Evolutionary conservation across 208 protist genomes (phyloP).

Genomic region (Novymonas esmeraldas): DNA sequence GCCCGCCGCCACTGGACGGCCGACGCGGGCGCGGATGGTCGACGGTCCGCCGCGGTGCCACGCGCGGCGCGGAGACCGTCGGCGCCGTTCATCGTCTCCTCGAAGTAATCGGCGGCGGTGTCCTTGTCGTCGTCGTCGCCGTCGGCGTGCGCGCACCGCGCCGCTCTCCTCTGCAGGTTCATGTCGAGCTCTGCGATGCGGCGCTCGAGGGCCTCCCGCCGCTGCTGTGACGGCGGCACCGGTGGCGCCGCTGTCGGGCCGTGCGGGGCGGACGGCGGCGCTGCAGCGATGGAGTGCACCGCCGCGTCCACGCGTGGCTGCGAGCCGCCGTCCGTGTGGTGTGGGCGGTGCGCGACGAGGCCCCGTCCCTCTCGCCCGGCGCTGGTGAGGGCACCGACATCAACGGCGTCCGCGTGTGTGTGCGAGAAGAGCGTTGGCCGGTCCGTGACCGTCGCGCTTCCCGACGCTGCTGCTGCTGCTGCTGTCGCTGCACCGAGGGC

Average conservation of each 20-base stretch:
- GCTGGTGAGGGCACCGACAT: no score
- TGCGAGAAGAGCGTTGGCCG: no score
- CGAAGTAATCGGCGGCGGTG: background rate
- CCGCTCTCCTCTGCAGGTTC: background rate
- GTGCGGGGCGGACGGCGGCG: background rate
- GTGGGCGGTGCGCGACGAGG: no score
- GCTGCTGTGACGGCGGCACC: conserved; percentile 3
- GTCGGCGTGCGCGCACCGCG: background rate
- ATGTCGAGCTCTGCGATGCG: conserved; percentile 13
- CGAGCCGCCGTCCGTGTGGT: no score
- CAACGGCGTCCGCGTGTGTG: no score
- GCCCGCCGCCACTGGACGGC: conserved; percentile 4
- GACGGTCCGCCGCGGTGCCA: no score
- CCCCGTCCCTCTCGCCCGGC: no score
- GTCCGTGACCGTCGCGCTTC: no score
- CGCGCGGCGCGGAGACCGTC: no score
- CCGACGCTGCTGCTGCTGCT: no score
- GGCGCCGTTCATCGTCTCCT: background rate
- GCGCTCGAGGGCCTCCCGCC: conserved; percentile 2
- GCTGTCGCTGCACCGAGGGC: no score
- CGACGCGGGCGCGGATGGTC: background rate
- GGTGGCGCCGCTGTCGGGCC: background rate
- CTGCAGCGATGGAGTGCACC: background rate
- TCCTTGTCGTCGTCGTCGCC: background rate
- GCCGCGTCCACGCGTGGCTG: background rate